Base-by-base conservation (phyloP, 306 rosid species). In the Sophora flavescens region DNA sequence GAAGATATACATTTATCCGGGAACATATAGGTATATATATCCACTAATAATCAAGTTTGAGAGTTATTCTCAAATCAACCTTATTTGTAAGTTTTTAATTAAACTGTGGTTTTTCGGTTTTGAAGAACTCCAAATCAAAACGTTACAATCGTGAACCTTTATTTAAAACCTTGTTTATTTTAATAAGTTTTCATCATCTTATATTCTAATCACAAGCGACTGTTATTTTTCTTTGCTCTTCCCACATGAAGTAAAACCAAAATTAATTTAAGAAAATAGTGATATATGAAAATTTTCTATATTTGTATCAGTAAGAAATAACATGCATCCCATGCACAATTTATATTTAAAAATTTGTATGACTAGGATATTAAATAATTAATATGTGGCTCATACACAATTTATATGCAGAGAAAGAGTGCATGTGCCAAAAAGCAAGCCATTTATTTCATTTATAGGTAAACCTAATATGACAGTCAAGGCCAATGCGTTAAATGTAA, bases 391-490 rank as follows among this genome's bases (percentile, higher is more conserved):
- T 63, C 0, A 12, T 36, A 32, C 35, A 56, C 15, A 63, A 52
- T 41, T 63, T 60, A 26, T 64, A 22, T 82, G 84, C 87, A 92
- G 97, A 28, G 96, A 92, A 82, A 83, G 82, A 81, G 88, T 90
- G 15, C 39, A 60, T 12, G 81, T 90, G 68, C 97, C 96, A 41
- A 82, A 16, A 13, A 74, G 80, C 28, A 92, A 92, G 84, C 87
- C 96, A 14, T 84, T 75, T 63, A 80, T 92, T 56, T 90, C 96
- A 60, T 81, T 92, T 15, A 88, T 92, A 14, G 97, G 96, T 3
- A 79, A 76, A 16, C 42, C 74, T 17, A 76, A 64, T n/a, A 39
- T 18, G 17, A 72, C 56, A 18, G 38, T 53, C 1, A 66, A 57
- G 8, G 61, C 1, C 2, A 72, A 14, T 41, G 77, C 11, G 6